These are phyloP conservation scores for Flaveria brownii DNA, from an alignment of 129 eudicot genomes.

Conservation along the genomic window DNA sequence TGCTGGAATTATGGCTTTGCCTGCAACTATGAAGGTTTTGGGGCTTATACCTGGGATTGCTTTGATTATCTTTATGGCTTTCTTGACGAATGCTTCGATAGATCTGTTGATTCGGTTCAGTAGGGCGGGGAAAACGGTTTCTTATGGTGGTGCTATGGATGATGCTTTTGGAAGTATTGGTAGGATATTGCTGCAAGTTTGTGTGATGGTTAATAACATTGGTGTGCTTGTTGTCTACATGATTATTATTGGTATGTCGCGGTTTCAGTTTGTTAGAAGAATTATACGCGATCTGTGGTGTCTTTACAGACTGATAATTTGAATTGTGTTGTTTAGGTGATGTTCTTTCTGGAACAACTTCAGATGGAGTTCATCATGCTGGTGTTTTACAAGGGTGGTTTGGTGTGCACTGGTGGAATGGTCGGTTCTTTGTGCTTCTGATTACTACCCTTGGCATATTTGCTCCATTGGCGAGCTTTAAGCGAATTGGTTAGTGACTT, in stretches of 20 bases:
- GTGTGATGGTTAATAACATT: constrained; percentile 73
- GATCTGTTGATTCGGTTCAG: constrained; percentile 79
- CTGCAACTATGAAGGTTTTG: constrained; percentile 89
- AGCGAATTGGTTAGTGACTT: constrained; percentile 78
- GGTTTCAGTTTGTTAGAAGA: background rate
- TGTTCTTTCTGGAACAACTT: constrained; percentile 91
- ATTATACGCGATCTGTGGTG: too few species aligned
- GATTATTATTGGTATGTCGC: constrained; percentile 78
- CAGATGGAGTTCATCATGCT: constrained; percentile 75
- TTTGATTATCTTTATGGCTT: constrained; percentile 69
- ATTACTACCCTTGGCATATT: constrained; percentile 69
- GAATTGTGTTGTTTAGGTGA: constrained; percentile 51
- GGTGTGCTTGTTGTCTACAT: constrained; percentile 84
- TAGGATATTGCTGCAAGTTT: constrained; percentile 67
- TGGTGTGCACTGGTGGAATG: constrained; percentile 89
- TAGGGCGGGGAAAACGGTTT: constrained; percentile 51
- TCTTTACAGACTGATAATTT: background rate
- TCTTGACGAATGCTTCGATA: constrained; percentile 70
- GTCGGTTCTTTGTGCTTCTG: constrained; percentile 72
- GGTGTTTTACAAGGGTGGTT: constrained; percentile 98
- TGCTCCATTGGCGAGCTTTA: constrained; percentile 88
- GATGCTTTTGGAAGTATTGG: constrained; percentile 88
- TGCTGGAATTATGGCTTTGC: constrained; percentile 96
- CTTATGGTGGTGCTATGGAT: constrained; percentile 85
- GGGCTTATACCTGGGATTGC: constrained; percentile 78